Base-by-base conservation (phyloP, 352 stramenopile genomes). In the Phytophthora pistaciae region DNA sequence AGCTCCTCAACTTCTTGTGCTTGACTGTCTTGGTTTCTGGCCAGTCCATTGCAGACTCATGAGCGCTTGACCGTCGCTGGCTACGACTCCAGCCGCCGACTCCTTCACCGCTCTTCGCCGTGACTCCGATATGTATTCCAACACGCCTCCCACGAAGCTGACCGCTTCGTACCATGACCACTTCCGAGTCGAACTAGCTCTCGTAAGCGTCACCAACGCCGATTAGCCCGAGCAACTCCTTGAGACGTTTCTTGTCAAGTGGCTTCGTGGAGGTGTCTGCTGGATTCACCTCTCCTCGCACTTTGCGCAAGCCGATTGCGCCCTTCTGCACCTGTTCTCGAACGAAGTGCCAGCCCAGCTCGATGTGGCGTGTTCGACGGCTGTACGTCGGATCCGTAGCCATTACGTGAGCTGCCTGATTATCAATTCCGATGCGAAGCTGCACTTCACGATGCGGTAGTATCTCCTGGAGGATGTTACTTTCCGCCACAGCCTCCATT, bases 401-500 rank as follows among this genome's bases (percentile, higher is more conserved):
- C 53, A 48, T 13, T 18, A 59, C 53, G 9, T 59, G 29, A 7
- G 53, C 27, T 11, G 53, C 53, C 25, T 59, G 53, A 31, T 44
- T 59, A n/a, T 59, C 53, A 27, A 59, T 49, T n/a, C 33, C 55
- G 33, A 60, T 48, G 29, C 21, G 29, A 13, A 52, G 21, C 21
- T 52, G 4, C 36, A 60, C 55, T 2, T 11, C 18, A 8, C 21
- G 7, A 10, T 60, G 57, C 25, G 27, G 25, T 1, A 56, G 42
- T 1, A 55, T 27, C 16, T 56, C 57, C 18, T 64, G 57, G 16
- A 46, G 46, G 8, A 64, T 64, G 27, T 64, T 64, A 20, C 40
- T 56, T n/a, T 54, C 40, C 5, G 42, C 40, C 11, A 46, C 27
- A 13, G 57, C 57, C n/a, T 55, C 57, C 57, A 64, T 64, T 16